Evolutionary conservation across 78 protist species (phyloP), one percentile per base, ranked within the genome.

Genomic region (Creolimax fragrantissima): DNA sequence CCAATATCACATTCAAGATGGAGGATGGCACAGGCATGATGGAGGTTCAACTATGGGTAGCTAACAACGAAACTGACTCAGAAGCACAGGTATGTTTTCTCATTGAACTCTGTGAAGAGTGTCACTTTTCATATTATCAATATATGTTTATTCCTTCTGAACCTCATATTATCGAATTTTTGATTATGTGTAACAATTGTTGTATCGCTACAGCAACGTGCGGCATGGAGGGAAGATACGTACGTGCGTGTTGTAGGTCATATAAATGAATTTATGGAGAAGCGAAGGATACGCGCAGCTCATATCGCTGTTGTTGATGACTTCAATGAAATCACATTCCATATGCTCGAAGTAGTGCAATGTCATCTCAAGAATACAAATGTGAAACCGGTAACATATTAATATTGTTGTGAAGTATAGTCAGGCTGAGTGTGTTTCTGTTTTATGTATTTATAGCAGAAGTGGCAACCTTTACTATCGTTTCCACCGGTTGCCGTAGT

Each of bases 291-390:
- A 39, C 45, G 4, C 7, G 58, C 58, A 41, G 4, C 17, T 45
- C 89, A 81, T 41, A 67, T 92, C 44, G 36, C 4, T 41, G 43
- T 89, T 5, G 84, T 92, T 4, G 45, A 43, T 24, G 93, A 92
- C 83, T 92, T 92, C 84, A 92, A 92, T 45, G 93, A 92, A 85
- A 5, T 92, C 43, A 92, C 93, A 6, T 92, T 4, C 43, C 93
- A 92, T 42, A 7, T 36, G 44, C 58, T 81, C 58, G 7, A 35
- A 35, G 81, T 74, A 44, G 58, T 86, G 83, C 89, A 92, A 32
- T 24, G n/a, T 35, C 90, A 85, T 17, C 5, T 74, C 44, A 37
- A 42, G 35, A 5, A 4, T 81, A 2, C 92, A 5, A 3, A 17
- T 5, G 44, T 43, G 74, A 3, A 41, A 37, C 35, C 5, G 85